Evolutionary conservation across 176 grass and related monocot species (phyloP), one percentile per base, ranked within the genome.

Genomic region (Panicum miliaceum): DNA sequence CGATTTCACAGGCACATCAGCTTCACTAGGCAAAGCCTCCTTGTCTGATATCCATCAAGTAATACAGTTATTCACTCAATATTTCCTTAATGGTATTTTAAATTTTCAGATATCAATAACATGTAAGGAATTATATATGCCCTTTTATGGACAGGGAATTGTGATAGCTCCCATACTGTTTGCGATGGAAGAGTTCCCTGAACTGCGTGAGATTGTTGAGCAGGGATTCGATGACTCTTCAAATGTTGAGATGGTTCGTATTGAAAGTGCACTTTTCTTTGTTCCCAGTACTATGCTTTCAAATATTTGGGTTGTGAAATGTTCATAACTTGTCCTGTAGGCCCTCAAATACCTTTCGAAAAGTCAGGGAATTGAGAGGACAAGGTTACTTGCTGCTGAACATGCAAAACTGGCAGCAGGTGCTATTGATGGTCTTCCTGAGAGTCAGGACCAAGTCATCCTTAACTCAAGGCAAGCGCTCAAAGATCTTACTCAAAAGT

Each of bases 11-110:
- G 94, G 92, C n/a, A 94, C 90, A 69, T 86, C 90, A 27, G 53
- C 81, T 64, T 91, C 92, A 65, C 88, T 97, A 72, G 90, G 94
- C 66, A 97, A 97, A 85, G 90, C 92, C 59, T 86, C 92, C 19
- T 88, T 97, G 22, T 92, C 94, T 58, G 94, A 97, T 57, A 90
- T 94, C 63, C 89, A 64, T 48, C 94, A 94, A 83, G 94, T 97
- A 97, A 92, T 77, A 68, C 69, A 29, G 26, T 72, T 77, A 41
- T 19, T 19, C 48, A 35, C 67, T 72, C 32, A 81, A 8, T 81
- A 40, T 40, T 67, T 38, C 42, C 14, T 57, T 35, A 29, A 47
- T 19, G 25, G 9, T 45, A 18, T 27, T 47, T 68, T 87, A 34
- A 9, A 5, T 80, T 64, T 57, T 43, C 27, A 60, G 8, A 76